These are phyloP conservation scores for Aspergillus thermomutatus DNA, from an alignment of 2,329 filamentous ascomycete species.

Conservation along the genomic window DNA sequence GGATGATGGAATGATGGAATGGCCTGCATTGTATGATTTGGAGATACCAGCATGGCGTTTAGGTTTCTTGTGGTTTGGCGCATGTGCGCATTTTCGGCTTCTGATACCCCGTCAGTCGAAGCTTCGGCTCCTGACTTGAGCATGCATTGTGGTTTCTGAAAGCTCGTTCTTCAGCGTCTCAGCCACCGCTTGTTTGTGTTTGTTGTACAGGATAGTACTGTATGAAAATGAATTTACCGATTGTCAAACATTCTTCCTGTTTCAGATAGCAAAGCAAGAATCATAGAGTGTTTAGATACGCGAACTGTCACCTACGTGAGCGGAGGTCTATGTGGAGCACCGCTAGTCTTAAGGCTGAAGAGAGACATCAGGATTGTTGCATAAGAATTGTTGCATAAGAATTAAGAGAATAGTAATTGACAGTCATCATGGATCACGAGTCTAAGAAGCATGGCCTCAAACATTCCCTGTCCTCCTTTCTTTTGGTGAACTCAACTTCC, in stretches of 20 bases:
- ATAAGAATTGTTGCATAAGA: not conserved
- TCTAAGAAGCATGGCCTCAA: constrained; percentile 8
- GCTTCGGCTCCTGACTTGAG: constrained; percentile 18
- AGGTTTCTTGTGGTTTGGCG: not conserved
- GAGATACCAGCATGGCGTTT: constrained; percentile 2
- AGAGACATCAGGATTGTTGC: not conserved
- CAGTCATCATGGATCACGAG: constrained; percentile 3
- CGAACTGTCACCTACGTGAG: not conserved
- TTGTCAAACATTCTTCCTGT: not conserved
- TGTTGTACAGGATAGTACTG: not conserved
- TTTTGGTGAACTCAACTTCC: not conserved
- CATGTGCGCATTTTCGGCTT: constrained; percentile 11
- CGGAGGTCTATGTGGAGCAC: not conserved
- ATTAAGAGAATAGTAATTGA: not conserved
- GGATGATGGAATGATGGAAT: not conserved
- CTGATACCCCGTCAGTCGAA: constrained; percentile 22
- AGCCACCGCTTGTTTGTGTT: not conserved
- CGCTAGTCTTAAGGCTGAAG: not conserved
- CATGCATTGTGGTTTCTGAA: not conserved
- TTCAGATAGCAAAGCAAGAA: not conserved
- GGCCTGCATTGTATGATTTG: not conserved
- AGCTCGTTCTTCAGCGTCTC: not conserved
- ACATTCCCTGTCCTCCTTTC: not conserved
- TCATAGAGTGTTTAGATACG: not conserved
- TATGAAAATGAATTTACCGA: not conserved